These are phyloP conservation scores for Cudoniella acicularis DNA, from an alignment of 495 filamentous ascomycete genomes.

Conservation along the genomic window DNA sequence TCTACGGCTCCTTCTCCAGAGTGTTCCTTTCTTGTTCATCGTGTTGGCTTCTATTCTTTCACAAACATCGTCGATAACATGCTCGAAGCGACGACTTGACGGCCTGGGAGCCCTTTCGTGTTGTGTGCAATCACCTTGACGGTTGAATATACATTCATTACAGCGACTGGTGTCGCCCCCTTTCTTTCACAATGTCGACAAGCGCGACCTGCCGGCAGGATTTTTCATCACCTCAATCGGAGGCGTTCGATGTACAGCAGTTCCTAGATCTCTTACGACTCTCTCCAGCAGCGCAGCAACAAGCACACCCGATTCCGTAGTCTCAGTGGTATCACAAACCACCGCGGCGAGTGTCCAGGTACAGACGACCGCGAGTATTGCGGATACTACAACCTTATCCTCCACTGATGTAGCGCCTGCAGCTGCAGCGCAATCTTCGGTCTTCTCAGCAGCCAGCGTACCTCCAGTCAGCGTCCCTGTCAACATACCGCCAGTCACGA, in stretches of 20 bases:
- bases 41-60: constrained; percentile 24
- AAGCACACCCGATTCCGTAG: background rate
- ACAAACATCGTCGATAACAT: constrained; percentile 17
- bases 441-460: constrained; percentile 13
- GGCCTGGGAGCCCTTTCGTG: constrained; percentile 23
- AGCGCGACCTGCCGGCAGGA: constrained; percentile 32
- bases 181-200: constrained; percentile 28
- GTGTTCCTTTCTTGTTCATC: constrained; percentile 13
- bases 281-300: constrained; percentile 4
- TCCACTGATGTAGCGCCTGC: constrained; percentile 1
- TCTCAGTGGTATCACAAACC: background rate
- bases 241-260: constrained; percentile 44
- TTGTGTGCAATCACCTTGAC: constrained; percentile 14
- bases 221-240: constrained; percentile 40
- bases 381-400: background rate
- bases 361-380: background rate
- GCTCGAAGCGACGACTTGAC: constrained; percentile 12
- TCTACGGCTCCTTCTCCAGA: constrained; percentile 11
- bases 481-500: background rate
- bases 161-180: constrained; percentile 22
- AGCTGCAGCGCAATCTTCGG: constrained; percentile 16
- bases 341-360: constrained; percentile 4
- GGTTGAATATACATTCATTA: constrained; percentile 19
- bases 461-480: constrained; percentile 1
- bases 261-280: constrained; percentile 33